Conservation (phyloP, 352 stramenopile genomes). For the Globisporangium echinulatum region DNA sequence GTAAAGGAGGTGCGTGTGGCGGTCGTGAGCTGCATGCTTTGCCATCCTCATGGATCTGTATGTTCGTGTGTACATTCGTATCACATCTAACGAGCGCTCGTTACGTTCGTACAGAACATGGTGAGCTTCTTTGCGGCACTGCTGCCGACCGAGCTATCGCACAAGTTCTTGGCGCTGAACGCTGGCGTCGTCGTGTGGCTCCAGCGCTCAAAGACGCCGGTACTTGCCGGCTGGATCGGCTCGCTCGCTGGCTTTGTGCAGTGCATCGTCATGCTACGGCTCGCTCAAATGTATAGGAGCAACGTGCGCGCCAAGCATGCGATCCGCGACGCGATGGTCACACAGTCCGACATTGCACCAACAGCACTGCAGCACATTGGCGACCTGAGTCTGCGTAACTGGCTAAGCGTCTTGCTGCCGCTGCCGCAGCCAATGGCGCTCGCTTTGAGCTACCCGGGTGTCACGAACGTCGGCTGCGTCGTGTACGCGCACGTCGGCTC, state of each 20-base stretch:
- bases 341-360: constrained; percentile 25
- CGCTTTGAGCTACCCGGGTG: constrained; percentile 34
- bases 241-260: constrained; percentile 39
- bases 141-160: constrained; percentile 41
- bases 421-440: constrained; percentile 45
- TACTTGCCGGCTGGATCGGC: constrained; percentile 47
- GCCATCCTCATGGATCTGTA: no score
- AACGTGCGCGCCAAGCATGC: constrained; percentile 39
- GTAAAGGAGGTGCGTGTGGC: constrained; percentile 23
- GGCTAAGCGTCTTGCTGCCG: constrained; percentile 45
- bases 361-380: constrained; percentile 30
- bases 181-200: constrained; percentile 28
- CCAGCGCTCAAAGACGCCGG: constrained; percentile 34
- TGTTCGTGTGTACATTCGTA: neutral
- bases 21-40: no score
- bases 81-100: no score
- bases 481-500: constrained; percentile 52
- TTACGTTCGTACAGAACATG: constrained; percentile 20
- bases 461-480: constrained; percentile 33
- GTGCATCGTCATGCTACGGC: constrained; percentile 32
- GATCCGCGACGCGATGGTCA: constrained; percentile 28
- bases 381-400: constrained; percentile 33
- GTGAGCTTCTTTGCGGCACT: constrained; percentile 51
- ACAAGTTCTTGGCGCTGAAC: constrained; percentile 42
- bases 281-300: constrained; percentile 27